Conservation (phyloP, 1,284 basidiomycete genomes). For the Sparassis latifolia region DNA sequence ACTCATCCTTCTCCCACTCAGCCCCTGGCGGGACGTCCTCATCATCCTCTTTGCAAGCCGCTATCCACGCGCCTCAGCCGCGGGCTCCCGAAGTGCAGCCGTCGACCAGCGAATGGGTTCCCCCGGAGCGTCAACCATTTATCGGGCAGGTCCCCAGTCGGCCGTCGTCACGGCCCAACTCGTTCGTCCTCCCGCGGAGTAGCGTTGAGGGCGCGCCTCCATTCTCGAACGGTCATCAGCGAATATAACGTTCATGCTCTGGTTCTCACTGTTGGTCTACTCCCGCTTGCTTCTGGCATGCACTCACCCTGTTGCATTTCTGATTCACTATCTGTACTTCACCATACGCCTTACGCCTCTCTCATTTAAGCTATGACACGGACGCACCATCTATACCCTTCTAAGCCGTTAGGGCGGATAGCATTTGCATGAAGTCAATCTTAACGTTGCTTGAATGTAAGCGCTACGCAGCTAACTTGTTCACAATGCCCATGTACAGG, state of each 20-base stretch:
- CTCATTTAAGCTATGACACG: slow-evolving; percentile 21
- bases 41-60: slow-evolving; percentile 35
- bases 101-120: slow-evolving; percentile 45
- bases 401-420: slow-evolving; percentile 18
- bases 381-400: slow-evolving; percentile 23
- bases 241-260: slow-evolving; percentile 28
- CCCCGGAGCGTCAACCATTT: slow-evolving; percentile 24
- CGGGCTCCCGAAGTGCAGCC: slow-evolving; percentile 31
- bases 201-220: slow-evolving; percentile 40
- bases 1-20: slow-evolving; percentile 39
- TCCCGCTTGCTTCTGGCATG: slow-evolving; percentile 8
- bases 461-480: too few relatives aligned
- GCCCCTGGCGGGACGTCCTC: slow-evolving; percentile 25
- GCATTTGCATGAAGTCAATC: slow-evolving; percentile 5
- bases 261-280: slow-evolving; percentile 13
- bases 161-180: slow-evolving; percentile 33
- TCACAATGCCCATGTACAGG: too few relatives aligned
- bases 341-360: slow-evolving; percentile 10
- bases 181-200: slow-evolving; percentile 43
- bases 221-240: slow-evolving; percentile 43
- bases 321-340: slow-evolving; percentile 22
- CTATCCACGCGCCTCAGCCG: slow-evolving; percentile 36
- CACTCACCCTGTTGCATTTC: slow-evolving; percentile 12
- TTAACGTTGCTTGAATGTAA: not conserved
- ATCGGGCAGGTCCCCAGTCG: slow-evolving; percentile 21